Percentiles rank a stretch among this genome's conserved stretches.
Evolutionary conservation across 768 basidiomycete genomes (phyloP).

Genomic region (Pisolithus microcarpus): DNA sequence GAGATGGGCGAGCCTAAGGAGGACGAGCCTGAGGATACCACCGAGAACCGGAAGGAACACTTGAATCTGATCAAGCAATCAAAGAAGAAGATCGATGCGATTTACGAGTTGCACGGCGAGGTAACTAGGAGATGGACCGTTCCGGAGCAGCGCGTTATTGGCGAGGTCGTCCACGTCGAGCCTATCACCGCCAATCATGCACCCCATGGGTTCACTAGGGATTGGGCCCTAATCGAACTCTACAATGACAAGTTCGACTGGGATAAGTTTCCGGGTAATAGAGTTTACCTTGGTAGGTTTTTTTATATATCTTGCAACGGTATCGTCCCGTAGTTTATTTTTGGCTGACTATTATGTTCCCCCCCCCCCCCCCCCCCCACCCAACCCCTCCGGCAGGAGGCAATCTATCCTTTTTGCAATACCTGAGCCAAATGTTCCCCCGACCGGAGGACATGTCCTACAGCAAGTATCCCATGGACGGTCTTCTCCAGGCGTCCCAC

Average conservation of each 20-base stretch:
- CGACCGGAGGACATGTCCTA: not conserved
- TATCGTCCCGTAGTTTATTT: too few species aligned
- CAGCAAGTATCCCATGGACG: constrained; percentile 19
- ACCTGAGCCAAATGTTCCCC: constrained; percentile 11
- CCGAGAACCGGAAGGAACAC: constrained; percentile 17
- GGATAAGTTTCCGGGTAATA: constrained; percentile 27
- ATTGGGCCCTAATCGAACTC: constrained; percentile 27
- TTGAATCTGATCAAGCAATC: constrained; percentile 12
- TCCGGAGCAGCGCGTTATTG: constrained; percentile 18
- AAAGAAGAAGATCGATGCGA: constrained; percentile 15
- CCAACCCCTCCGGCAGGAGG: constrained; percentile 5
- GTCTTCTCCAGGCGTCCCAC: constrained; percentile 19
- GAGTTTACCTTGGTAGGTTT: constrained; percentile 28
- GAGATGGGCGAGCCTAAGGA: constrained; percentile 14
- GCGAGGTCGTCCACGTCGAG: constrained; percentile 27
- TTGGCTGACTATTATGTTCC: too few species aligned
- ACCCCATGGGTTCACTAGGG: constrained; percentile 22
- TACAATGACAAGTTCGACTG: constrained; percentile 22
- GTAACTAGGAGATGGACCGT: constrained; percentile 15
- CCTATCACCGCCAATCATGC: constrained; percentile 18
- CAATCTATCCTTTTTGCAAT: constrained; percentile 10
- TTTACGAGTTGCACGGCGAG: constrained; percentile 22
- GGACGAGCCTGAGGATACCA: constrained; percentile 7
- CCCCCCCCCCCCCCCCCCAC: too few species aligned
- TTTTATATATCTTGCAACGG: constrained; percentile 10